Evolutionary conservation across 495 filamentous ascomycete genomes (phyloP), one percentile per base, ranked within the genome.

Genomic region (Hypoxylon lienhwacheense): DNA sequence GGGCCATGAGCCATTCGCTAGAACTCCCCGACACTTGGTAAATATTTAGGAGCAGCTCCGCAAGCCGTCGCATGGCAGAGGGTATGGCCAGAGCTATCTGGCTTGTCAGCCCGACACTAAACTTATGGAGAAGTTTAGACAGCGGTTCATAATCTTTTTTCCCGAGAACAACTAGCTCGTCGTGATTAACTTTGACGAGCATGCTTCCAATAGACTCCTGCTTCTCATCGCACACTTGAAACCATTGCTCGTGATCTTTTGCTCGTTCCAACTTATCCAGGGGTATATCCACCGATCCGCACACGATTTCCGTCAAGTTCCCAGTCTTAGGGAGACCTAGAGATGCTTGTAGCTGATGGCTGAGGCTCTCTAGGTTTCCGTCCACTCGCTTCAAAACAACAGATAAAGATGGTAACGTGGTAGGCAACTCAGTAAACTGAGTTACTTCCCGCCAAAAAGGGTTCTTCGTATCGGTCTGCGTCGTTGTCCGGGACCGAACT

Each of bases 361-460:
- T 66, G 7, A 77, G 67, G 45, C 67, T 70, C 17, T 76, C 74
- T 7, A 61, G 39, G 35, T 63, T 70, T 6, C 66, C 68, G 8
- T 84, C 78, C n/a, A 85, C 67, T 56, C 79, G 82, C 67, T 96
- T 98, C 39, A 98, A 69, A 1, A 92, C 75, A 42, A 98, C 78
- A n/a, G 86, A 88, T 6, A 88, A 80, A 62, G 83, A 88, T 6
- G 88, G 91, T 28, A 95, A 66, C 6, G 88, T 79, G 0, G 89
- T 78, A 2, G 93, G 90, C 11, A 98, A 77, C 70, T 97, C 91
- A 31, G 75, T 73, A 64, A 97, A 96, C 36, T 87, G 82, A 60
- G 89, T 91, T 32, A 92, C 90, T 73, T 97, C 93, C 21, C 91
- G 79, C 93, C 95, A 99, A 58, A 97, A 96, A 0, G 91, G 93